phyloP scores from a whole-genome alignment of 257 asterid genomes.

The Fraxinus pennsylvanica region DNA sequence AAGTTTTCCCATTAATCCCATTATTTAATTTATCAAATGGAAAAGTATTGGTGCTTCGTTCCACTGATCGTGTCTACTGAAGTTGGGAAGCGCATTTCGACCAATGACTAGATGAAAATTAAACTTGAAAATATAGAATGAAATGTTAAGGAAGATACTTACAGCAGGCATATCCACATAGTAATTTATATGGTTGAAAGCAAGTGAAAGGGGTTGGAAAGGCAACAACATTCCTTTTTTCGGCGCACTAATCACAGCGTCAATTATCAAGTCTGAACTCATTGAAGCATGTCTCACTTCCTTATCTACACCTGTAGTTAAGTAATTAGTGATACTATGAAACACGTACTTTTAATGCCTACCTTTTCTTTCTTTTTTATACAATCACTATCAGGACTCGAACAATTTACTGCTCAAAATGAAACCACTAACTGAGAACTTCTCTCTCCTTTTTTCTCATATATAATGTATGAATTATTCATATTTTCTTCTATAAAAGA shows the following conservation, averaged over 20 bases:
- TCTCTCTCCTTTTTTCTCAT: too few species aligned
- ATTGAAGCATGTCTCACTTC: slow-evolving; percentile 1
- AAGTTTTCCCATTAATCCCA: background rate
- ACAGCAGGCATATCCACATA: slow-evolving; percentile 55
- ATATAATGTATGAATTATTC: too few species aligned
- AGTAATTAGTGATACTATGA: background rate
- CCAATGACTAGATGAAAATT: background rate
- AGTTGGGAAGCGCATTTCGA: background rate
- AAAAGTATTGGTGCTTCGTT: background rate
- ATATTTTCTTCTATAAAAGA: too few species aligned
- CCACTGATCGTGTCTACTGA: background rate
- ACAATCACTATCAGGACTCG: too few species aligned
- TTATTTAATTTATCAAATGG: background rate
- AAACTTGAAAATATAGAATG: background rate
- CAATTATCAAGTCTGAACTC: slow-evolving; percentile 2
- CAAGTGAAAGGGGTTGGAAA: slow-evolving; percentile 51
- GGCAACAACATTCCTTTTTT: slow-evolving; percentile 54
- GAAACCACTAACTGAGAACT: too few species aligned
- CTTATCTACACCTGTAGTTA: slow-evolving; percentile 17
- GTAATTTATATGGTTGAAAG: slow-evolving; percentile 47
- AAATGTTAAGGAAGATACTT: slow-evolving; percentile 22
- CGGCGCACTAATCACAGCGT: slow-evolving; percentile 10
- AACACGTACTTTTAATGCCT: too few species aligned
- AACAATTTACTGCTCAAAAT: too few species aligned
- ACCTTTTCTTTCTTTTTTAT: too few species aligned